Evolutionary conservation across 768 basidiomycete genomes (phyloP).

Genomic region (Auriscalpium orientale): DNA sequence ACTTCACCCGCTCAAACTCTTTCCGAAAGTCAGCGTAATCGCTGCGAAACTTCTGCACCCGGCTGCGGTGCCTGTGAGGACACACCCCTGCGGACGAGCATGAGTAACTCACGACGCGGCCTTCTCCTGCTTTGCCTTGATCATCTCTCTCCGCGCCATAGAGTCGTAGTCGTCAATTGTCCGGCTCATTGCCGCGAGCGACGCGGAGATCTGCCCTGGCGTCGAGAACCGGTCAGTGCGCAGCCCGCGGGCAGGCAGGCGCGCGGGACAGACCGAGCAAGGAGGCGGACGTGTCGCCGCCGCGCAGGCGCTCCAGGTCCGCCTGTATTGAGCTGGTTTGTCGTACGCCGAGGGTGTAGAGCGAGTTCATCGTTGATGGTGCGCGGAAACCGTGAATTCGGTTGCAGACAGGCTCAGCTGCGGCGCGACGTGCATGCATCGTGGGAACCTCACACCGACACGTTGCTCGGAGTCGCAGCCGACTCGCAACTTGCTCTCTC

Average conservation of each 20-base stretch:
- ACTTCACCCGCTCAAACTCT: constrained; percentile 77
- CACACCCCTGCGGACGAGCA: background rate
- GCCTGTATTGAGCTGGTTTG: constrained; percentile 85
- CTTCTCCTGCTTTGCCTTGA: constrained; percentile 95
- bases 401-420: background rate
- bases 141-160: constrained; percentile 94
- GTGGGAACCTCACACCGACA: no score
- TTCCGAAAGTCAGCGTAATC: constrained; percentile 79
- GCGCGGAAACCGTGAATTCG: background rate
- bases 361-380: constrained; percentile 68
- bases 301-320: constrained; percentile 76
- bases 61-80: constrained; percentile 38
- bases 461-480: no score
- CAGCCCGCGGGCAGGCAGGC: background rate
- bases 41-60: constrained; percentile 83
- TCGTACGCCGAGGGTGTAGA: constrained; percentile 88
- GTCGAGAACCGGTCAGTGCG: constrained; percentile 18
- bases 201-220: constrained; percentile 96
- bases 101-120: constrained; percentile 63
- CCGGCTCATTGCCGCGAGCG: constrained; percentile 86
- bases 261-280: constrained; percentile 61
- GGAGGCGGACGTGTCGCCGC: constrained; percentile 74
- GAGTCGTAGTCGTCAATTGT: constrained; percentile 97
- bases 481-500: no score
- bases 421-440: no score